Percentiles rank a stretch among this genome's conserved stretches.
Evolutionary conservation across 768 basidiomycete species (phyloP).

Genomic region (Tulasnella sp.): DNA sequence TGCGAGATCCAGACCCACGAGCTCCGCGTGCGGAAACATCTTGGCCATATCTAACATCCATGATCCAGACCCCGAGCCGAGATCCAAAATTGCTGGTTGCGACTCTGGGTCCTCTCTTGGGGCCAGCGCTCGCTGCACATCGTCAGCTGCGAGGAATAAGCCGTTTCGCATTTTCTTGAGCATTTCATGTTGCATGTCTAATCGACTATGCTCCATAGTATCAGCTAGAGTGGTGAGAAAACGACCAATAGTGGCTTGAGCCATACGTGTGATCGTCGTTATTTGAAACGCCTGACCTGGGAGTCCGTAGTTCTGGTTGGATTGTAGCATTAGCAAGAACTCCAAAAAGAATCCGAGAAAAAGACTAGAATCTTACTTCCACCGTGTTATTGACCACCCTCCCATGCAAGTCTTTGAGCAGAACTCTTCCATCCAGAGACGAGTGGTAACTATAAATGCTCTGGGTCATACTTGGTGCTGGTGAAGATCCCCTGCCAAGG

Average conservation of each 20-base stretch:
- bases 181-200: slow-evolving; percentile 26
- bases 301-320: neutral
- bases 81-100: neutral
- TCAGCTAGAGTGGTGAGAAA: neutral
- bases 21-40: slow-evolving; percentile 8
- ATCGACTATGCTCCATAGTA: slow-evolving; percentile 18
- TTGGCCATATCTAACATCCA: slow-evolving; percentile 25
- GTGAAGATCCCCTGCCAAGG: neutral
- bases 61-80: slow-evolving; percentile 16
- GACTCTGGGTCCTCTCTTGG: neutral
- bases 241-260: neutral
- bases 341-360: neutral
- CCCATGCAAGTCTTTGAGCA: slow-evolving; percentile 27
- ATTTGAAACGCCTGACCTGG: neutral
- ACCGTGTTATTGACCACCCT: slow-evolving; percentile 22
- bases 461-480: neutral
- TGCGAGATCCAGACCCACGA: slow-evolving; percentile 21
- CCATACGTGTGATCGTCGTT: neutral
- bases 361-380: slow-evolving; percentile 5
- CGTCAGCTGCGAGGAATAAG: slow-evolving; percentile 3
- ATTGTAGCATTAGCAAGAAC: too few species aligned
- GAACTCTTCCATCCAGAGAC: slow-evolving; percentile 6
- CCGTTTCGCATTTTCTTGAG: slow-evolving; percentile 10
- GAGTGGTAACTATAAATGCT: slow-evolving; percentile 28
- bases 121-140: slow-evolving; percentile 9